Base-by-base conservation (phyloP, 352 stramenopile species). In the Phytophthora ohioensis region DNA sequence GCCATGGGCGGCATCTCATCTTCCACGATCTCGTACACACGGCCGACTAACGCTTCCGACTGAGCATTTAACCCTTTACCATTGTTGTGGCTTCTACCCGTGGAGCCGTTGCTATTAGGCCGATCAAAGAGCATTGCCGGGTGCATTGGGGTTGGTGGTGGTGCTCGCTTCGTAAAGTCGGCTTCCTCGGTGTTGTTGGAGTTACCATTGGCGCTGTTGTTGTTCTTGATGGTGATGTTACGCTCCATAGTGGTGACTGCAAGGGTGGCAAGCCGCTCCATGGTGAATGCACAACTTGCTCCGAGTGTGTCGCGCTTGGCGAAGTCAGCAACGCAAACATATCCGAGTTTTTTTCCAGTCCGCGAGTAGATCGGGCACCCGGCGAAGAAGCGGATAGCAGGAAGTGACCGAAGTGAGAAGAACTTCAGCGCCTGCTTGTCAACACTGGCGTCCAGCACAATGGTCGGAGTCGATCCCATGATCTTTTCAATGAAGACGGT, bases 231-330 rank as follows among this genome's bases (percentile, higher is more conserved):
- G 51, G 32, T 58, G 54, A 82, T 68, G 57, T 87, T 88, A 31
- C 80, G 69, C 72, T 94, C 87, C 85, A 94, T 91, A 2, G 85
- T 93, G 8, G 84, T 91, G 56, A 92, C 84, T 3, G 87, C 87
- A 6, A 94, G 76, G 49, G 82, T 88, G 36, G 87, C 87, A 10
- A 94, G 82, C 3, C 85, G 72, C 51, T 94, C 87, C 87, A 94
- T 94, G 36, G 85, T 92, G 64, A 91, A 92, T 8, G 85, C 82
- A 56, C 80, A 91, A 59, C 80, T 92, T 31, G 84, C 74, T 21
- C 85, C 87, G 9, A 94, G 81, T 30, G 80, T 87, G 53, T 92
- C 83, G n/a, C 87, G 85, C 75, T 93, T 93, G 60, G 80, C 79
- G 15, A 84, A 73, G 68, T 94, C 87, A 6, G 87, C 87, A 12